Base-by-base conservation (phyloP, 169 alveolate species). In the Hepatocystis sp. region DNA sequence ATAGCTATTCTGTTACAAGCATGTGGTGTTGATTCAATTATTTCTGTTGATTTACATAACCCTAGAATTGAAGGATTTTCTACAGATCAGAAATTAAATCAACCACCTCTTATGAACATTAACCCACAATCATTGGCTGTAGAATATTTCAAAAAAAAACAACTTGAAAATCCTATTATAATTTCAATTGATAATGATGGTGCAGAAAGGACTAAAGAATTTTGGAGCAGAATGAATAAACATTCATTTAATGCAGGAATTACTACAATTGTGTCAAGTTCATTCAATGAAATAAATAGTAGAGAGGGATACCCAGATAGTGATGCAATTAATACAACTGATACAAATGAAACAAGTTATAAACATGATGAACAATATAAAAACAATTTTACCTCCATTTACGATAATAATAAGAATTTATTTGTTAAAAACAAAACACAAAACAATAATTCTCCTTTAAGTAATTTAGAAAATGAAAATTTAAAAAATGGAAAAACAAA, bases 141-240 rank as follows among this genome's bases (percentile, higher is more conserved):
- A 13, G 90, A 90, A 42, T 91, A 86, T 65, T 67, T 94, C 46
- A 49, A 81, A 52, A 68, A 90, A 65, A 90, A 88, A 64, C 67
- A 88, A 23, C 91, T 84, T n/a, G 81, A 84, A 25, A 66, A 88
- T 47, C 88, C 92, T 17, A 91, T 85, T 44, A 68, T 94, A 40
- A 96, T 94, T 21, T 67, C 94, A 4, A 94, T 95, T 51, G 95
- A 94, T 68, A 94, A 92, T 49, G 95, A 92, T n/a, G 97, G 94
- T 11, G 94, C 91, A 58, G 91, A 90, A 64, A 81, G 95, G 49
- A 94, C 95, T 1, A 90, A 66, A 58, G 81, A 84, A 21, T 91
- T 94, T 67, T 91, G 94, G 91, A 84, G 76, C 23, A 23, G 90
- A 49, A 66, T 93, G 84, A 86, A 56, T 17, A 71, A 85, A 30